Percentiles rank a stretch among this genome's conserved stretches.
phyloP scores from a whole-genome alignment of 2,329 filamentous ascomycete genomes.

The Diaporthe longicolla region DNA sequence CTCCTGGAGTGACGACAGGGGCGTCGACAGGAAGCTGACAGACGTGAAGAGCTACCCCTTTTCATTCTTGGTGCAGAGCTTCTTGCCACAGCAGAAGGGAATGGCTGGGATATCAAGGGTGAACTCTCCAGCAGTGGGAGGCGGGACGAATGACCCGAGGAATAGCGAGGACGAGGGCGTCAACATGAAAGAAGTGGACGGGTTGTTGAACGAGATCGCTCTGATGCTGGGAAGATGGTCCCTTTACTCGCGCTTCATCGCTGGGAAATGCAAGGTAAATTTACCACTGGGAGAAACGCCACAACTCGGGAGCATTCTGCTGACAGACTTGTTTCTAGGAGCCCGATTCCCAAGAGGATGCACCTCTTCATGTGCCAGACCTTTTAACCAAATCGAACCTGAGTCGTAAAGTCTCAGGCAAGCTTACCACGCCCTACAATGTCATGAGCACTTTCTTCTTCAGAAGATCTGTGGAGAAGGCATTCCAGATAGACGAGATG shows the following conservation, averaged over 20 bases:
- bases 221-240: conserved; percentile 96
- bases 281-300: conserved; percentile 41
- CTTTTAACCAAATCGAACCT: conserved; percentile 86
- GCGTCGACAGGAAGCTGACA: conserved; percentile 86
- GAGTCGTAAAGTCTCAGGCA: conserved; percentile 80
- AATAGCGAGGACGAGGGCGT: conserved; percentile 90
- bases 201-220: conserved; percentile 86
- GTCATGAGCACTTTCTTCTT: conserved; percentile 97
- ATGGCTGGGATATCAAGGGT: conserved; percentile 74
- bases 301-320: conserved; percentile 19
- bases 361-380: conserved; percentile 75
- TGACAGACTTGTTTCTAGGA: conserved; percentile 60
- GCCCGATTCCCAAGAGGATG: conserved; percentile 64
- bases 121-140: conserved; percentile 78
- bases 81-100: conserved; percentile 79
- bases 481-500: conserved; percentile 94
- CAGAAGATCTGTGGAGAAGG: conserved; percentile 94
- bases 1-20: conserved; percentile 92
- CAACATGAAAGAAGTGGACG: conserved; percentile 97
- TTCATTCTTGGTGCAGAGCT: conserved; percentile 96
- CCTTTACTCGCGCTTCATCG: conserved; percentile 89
- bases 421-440: conserved; percentile 86
- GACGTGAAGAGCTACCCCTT: conserved; percentile 99
- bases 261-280: conserved; percentile 85
- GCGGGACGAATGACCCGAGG: conserved; percentile 63